phyloP scores from a whole-genome alignment of 352 stramenopile species.

The Phytophthora sojae region DNA sequence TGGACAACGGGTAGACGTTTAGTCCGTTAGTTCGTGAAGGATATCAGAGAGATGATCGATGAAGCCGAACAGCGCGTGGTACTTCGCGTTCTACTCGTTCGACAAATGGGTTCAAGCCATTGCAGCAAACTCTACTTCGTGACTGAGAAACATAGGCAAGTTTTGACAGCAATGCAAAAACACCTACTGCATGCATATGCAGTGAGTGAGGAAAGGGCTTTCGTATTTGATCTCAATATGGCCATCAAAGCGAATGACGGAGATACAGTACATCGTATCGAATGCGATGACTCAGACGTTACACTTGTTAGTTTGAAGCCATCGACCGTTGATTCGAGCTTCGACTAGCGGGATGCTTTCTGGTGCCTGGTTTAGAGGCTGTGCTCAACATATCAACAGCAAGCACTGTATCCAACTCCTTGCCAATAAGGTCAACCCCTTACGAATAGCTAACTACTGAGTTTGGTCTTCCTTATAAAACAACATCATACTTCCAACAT shows the following conservation, averaged over 20 bases:
- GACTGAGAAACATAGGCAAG: no score
- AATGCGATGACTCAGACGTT: background rate
- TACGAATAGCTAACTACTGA: conserved; percentile 7
- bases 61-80: background rate
- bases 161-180: no score
- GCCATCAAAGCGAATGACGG: background rate
- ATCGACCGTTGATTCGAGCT: background rate
- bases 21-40: background rate
- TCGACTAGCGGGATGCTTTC: background rate
- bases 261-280: no score
- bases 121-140: no score
- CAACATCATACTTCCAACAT: conserved; percentile 10
- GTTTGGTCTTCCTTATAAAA: background rate
- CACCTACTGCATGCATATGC: no score
- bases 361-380: background rate
- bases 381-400: background rate
- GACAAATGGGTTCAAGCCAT: background rate
- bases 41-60: background rate
- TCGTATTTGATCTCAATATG: background rate
- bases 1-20: background rate
- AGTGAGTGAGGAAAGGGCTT: no score
- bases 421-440: no score
- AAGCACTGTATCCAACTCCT: background rate
- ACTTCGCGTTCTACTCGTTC: background rate
- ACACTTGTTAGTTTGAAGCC: no score